Base-by-base conservation (phyloP, 768 basidiomycete genomes). In the Tylopilus subfusipes region DNA sequence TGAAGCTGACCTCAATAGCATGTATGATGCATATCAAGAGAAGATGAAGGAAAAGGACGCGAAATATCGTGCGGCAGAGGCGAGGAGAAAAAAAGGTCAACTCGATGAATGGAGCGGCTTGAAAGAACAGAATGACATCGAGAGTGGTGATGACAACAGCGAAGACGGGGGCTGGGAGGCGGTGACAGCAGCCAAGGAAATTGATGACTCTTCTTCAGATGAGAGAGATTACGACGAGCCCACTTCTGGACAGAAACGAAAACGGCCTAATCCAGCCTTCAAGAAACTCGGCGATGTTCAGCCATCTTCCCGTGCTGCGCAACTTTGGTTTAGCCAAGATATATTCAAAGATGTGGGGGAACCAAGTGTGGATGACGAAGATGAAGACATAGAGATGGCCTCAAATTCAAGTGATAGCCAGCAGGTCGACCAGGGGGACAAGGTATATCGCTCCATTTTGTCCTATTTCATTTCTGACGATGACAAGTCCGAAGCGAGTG, bases 271-370 rank as follows among this genome's bases (percentile, higher is more conserved):
- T n/a, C 54, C 62, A 18, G 58, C 56, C 13, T 67, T 83, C 34
- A 76, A 78, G 3, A 75, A 78, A 30, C 73, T 29, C 6, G 3
- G 10, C 4, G 27, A 48, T 11, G 24, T 82, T 31, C 75, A 76
- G 18, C 57, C 68, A 19, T 62, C 66, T 1, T 83, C 79, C 61
- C 79, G 79, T 43, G 78, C 85, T 42, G 82, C 93, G 2, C 81
- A 87, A 62, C 68, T 98, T n/a, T 99, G 97, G 97, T 99, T 98
- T 73, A 86, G 89, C 59, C 96, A 97, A 71, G 88, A 89, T 48
- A 72, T 97, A 42, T 99, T 99, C 77, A 79, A 83, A 47, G 79
- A 68, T 6, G 65, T 77, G 31, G 68, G 68, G 11, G 74, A 76
- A 39, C 71, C 74, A 14, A 63, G 62, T 30, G 75, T 72, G 30